Evolutionary conservation across 2,329 filamentous ascomycete species (phyloP).

Genomic region (Colletotrichum brevisporum): DNA sequence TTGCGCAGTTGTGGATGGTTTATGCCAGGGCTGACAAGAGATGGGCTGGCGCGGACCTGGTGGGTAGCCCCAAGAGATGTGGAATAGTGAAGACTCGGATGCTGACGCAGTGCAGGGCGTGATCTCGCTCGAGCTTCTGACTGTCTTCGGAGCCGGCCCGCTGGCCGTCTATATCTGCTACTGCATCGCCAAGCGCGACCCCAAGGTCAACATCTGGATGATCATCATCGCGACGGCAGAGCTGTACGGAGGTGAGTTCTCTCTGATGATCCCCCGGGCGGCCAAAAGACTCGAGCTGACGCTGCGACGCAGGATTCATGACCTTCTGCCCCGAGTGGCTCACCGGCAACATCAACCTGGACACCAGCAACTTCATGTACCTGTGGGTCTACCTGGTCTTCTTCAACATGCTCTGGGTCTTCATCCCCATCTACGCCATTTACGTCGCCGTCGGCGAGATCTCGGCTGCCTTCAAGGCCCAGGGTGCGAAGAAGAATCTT

Average conservation of each 20-base stretch:
- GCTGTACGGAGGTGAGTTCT: conserved; percentile 71
- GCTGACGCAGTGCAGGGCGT: conserved; percentile 58
- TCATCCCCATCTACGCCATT: conserved; percentile 72
- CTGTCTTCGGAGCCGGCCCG: conserved; percentile 73
- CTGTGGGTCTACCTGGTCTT: conserved; percentile 77
- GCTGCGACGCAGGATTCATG: conserved; percentile 70
- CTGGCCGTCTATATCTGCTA: conserved; percentile 73
- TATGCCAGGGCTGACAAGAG: conserved; percentile 75
- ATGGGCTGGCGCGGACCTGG: conserved; percentile 75
- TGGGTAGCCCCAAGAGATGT: conserved; percentile 47
- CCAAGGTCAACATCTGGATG: conserved; percentile 73
- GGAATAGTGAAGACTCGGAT: not conserved
- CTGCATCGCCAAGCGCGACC: conserved; percentile 68
- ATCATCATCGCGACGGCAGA: conserved; percentile 76
- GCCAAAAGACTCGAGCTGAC: no score
- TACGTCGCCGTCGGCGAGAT: conserved; percentile 70
- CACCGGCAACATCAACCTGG: conserved; percentile 72
- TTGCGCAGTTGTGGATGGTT: conserved; percentile 77
- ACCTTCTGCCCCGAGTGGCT: conserved; percentile 81
- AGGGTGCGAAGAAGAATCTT: conserved; percentile 49
- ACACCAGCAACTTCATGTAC: conserved; percentile 78
- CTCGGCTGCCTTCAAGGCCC: conserved; percentile 63
- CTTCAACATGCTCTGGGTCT: conserved; percentile 79
- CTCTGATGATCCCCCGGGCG: not conserved
- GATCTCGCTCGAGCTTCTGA: conserved; percentile 75